Evolutionary conservation across 1,139 yeast genomes (phyloP).

Genomic region (Zygoascus sp.): DNA sequence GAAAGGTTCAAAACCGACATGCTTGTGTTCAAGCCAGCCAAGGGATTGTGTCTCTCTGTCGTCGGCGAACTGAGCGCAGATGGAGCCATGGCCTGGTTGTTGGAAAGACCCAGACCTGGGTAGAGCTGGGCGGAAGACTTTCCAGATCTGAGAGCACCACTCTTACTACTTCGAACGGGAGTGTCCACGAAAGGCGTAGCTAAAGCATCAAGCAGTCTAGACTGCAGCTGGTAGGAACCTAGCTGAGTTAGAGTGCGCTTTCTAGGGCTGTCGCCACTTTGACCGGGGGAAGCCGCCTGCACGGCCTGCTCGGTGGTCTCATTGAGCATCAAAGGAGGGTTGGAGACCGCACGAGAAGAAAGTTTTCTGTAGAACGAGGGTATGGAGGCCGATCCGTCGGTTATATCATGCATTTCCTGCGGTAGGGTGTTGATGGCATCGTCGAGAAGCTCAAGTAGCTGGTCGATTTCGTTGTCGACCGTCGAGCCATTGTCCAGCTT

Average conservation of each 20-base stretch:
- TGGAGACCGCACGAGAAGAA: slow-evolving; percentile 34
- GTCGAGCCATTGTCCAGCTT: background rate
- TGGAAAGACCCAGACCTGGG: background rate
- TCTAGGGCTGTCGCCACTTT: background rate
- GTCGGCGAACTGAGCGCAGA: slow-evolving; percentile 8
- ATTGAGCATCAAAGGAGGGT: slow-evolving; percentile 29
- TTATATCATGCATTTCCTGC: background rate
- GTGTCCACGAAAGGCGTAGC: slow-evolving; percentile 31
- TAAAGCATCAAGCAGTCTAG: slow-evolving; percentile 32
- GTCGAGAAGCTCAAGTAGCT: slow-evolving; percentile 10
- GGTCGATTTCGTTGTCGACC: slow-evolving; percentile 8
- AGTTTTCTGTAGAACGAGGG: background rate
- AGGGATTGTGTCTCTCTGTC: background rate
- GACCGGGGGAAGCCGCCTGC: background rate
- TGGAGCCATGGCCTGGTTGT: background rate
- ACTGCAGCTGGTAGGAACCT: slow-evolving; percentile 30
- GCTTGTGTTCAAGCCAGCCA: slow-evolving; percentile 19
- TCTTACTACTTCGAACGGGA: background rate
- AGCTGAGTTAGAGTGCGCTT: slow-evolving; percentile 24
- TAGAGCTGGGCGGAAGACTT: background rate
- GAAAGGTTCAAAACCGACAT: slow-evolving; percentile 22
- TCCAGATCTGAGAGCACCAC: background rate
- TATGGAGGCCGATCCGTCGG: background rate
- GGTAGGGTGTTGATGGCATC: slow-evolving; percentile 8
- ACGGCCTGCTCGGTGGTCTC: slow-evolving; percentile 8